Percentiles rank a stretch among this genome's conserved stretches.
Evolutionary conservation across 139 green algal species (phyloP).

Genomic region (Diplosphaera chodatii): DNA sequence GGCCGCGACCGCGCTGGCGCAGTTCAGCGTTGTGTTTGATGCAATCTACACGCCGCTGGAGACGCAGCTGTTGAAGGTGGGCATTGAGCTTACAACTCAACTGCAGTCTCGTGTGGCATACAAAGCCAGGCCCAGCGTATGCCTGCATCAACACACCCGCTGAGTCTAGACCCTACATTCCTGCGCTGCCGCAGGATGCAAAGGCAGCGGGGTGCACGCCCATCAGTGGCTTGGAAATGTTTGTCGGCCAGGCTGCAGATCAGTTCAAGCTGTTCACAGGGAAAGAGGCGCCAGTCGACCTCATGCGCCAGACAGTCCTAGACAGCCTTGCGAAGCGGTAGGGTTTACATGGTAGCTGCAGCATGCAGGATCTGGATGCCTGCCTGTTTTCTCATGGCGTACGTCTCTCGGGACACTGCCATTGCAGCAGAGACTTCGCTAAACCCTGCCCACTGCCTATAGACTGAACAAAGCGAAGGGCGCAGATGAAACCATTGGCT

Average conservation of each 20-base stretch:
- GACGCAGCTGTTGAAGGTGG: constrained; percentile 65
- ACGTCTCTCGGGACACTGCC: too few relatives aligned
- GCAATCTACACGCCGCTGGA: constrained; percentile 94
- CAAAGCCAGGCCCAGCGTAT: too few relatives aligned
- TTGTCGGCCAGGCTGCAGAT: constrained; percentile 91
- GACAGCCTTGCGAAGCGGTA: too few relatives aligned
- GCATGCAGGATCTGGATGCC: too few relatives aligned
- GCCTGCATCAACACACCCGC: neutral
- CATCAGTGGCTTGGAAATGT: constrained; percentile 89
- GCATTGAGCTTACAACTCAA: neutral
- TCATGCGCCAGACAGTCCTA: constrained; percentile 56
- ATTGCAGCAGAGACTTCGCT: too few relatives aligned
- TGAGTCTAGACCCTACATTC: too few relatives aligned
- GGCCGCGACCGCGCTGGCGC: constrained; percentile 34
- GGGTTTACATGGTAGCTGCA: too few relatives aligned
- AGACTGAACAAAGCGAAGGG: too few relatives aligned
- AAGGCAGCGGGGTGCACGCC: constrained; percentile 29
- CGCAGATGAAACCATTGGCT: too few relatives aligned
- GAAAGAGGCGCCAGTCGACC: constrained; percentile 36
- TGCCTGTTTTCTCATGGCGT: too few relatives aligned
- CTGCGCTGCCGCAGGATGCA: constrained; percentile 21
- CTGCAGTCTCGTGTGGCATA: too few relatives aligned
- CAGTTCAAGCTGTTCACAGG: constrained; percentile 86
- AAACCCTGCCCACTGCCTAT: too few relatives aligned
- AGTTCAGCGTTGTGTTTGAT: constrained; percentile 87